phyloP scores from a whole-genome alignment of 2,329 filamentous ascomycete species.

The Hypocrella siamensis region DNA sequence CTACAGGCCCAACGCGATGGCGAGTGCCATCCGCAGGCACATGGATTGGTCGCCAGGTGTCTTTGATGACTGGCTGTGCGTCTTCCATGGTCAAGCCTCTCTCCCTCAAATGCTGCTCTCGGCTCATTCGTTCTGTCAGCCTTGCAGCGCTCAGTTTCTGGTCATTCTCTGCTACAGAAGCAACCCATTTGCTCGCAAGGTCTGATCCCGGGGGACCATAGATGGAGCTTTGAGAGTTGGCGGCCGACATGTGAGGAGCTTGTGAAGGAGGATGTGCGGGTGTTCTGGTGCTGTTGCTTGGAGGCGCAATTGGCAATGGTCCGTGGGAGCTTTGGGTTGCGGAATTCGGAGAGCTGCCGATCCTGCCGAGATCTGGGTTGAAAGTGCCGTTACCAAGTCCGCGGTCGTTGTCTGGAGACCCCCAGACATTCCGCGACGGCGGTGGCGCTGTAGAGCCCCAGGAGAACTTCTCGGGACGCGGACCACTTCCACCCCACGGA shows the following conservation, averaged over 20 bases:
- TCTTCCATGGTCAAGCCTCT: conserved; percentile 28
- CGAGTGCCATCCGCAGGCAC: conserved; percentile 20
- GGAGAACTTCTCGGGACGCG: conserved; percentile 31
- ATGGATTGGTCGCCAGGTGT: conserved; percentile 35
- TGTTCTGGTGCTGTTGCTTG: conserved; percentile 7
- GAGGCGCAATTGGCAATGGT: conserved; percentile 30
- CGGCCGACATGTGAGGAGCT: conserved; percentile 7
- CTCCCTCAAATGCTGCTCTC: conserved; percentile 26
- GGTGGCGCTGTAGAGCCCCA: conserved; percentile 32
- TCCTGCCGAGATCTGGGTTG: conserved; percentile 40
- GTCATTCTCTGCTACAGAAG: conserved; percentile 28
- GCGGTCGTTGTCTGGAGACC: conserved; percentile 53
- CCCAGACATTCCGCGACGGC: conserved; percentile 52
- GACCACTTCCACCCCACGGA: conserved; percentile 21
- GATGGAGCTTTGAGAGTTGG: conserved; percentile 16
- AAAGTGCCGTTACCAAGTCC: conserved; percentile 69
- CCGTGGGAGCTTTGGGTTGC: conserved; percentile 18
- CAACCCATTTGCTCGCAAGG: conserved; percentile 25
- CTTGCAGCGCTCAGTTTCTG: conserved; percentile 24
- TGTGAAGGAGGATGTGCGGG: conserved; percentile 9
- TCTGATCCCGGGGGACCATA: conserved; percentile 14
- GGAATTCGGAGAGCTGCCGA: conserved; percentile 21
- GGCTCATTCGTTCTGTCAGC: conserved; percentile 22
- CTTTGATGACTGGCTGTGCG: conserved; percentile 31
- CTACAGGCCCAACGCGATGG: conserved; percentile 10